Conservation (phyloP, 1,284 basidiomycete species). For the Sporisorium graminicola region DNA sequence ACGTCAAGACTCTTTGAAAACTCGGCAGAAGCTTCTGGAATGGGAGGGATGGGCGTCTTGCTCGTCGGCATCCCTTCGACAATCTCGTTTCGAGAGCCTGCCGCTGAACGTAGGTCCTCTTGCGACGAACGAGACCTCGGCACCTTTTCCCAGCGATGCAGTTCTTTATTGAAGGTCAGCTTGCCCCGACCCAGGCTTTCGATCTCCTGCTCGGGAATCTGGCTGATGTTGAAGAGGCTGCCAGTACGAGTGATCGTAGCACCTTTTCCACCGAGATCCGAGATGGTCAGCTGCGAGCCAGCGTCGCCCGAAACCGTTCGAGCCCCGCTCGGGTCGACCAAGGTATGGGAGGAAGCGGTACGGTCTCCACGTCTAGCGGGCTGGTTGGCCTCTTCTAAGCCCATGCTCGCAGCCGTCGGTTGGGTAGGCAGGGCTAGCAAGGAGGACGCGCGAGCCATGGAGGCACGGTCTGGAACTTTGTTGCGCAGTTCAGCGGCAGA, state of each 20-base stretch:
- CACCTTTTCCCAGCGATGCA: conserved; percentile 53
- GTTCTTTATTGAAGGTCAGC: conserved; percentile 50
- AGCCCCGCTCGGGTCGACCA: conserved; percentile 41
- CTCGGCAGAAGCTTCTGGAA: conserved; percentile 48
- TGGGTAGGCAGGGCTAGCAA: conserved; percentile 42
- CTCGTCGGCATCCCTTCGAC: conserved; percentile 17
- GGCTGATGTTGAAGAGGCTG: conserved; percentile 57
- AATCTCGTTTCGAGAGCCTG: conserved; percentile 32
- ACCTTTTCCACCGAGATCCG: conserved; percentile 49
- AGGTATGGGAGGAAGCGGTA: conserved; percentile 48
- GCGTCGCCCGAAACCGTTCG: conserved; percentile 38
- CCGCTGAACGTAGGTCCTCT: conserved; percentile 39
- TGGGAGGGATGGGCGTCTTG: conserved; percentile 35
- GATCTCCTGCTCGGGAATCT: conserved; percentile 50
- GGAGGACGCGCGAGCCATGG: conserved; percentile 24
- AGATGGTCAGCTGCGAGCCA: conserved; percentile 36
- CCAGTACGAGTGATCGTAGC: conserved; percentile 48
- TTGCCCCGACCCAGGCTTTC: conserved; percentile 52
- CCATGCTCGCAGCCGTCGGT: background rate
- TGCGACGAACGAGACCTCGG: conserved; percentile 31
- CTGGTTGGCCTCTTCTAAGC: conserved; percentile 2
- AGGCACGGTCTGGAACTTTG: conserved; percentile 17
- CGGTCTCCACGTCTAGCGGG: conserved; percentile 33
- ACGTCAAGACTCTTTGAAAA: conserved; percentile 37
- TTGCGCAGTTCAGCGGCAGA: conserved; percentile 46